phyloP scores from a whole-genome alignment of 257 asterid species.

The Solanum stenotomum region DNA sequence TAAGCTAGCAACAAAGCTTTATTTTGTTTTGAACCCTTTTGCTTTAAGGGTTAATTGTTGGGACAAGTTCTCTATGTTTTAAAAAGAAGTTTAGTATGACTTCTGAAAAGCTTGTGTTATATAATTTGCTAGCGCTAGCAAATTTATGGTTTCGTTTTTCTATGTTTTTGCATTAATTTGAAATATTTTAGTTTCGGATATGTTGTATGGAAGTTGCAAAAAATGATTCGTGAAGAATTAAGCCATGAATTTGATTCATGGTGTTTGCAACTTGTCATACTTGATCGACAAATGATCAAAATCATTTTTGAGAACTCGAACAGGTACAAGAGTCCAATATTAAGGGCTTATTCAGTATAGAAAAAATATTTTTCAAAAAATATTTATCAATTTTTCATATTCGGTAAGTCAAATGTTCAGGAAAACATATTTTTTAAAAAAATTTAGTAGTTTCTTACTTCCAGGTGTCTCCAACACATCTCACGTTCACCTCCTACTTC shows the following conservation, averaged over 20 bases:
- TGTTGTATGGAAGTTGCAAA: background rate
- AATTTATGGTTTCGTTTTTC: background rate
- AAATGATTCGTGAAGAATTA: background rate
- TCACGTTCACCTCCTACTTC: background rate
- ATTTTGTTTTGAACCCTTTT: background rate
- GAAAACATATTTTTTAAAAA: background rate
- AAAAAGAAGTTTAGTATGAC: background rate
- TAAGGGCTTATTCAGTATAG: background rate
- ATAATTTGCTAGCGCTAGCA: background rate
- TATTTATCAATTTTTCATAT: background rate
- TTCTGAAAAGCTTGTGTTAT: background rate
- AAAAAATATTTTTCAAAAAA: background rate
- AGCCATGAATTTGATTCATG: background rate
- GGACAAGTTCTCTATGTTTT: background rate
- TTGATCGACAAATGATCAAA: background rate
- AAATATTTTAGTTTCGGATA: background rate
- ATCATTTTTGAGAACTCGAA: background rate
- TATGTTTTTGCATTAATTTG: background rate
- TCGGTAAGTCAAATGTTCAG: accelerated
- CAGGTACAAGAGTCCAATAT: background rate
- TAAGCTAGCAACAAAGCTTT: background rate
- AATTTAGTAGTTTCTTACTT: background rate
- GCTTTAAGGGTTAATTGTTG: background rate
- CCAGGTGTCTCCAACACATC: background rate
- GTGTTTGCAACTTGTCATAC: background rate